Base-by-base conservation (phyloP, 495 filamentous ascomycete genomes). In the Hyaloscypha finlandica region DNA sequence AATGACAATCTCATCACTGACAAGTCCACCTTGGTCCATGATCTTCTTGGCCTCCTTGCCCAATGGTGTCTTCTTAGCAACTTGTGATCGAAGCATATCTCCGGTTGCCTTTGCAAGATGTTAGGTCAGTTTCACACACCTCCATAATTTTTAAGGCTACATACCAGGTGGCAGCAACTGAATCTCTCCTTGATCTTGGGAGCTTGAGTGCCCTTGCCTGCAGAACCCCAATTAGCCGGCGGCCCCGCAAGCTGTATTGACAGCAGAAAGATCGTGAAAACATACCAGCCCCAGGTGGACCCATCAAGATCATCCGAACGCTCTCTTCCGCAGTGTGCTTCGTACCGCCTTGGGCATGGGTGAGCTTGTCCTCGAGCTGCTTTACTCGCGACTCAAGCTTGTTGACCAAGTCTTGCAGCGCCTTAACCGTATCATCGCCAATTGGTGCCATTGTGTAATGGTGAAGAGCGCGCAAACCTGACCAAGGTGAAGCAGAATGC, bases 41-140 rank as follows among this genome's bases (percentile, higher is more conserved):
- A 99, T 99, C 89, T 99, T 99, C 90, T 99, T 99, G 66, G 95
- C 95, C 82, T 97, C 93, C 77, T 90, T 88, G 66, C 95, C 95
- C 69, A 99, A 87, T 25, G 90, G 80, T 56, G 96, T 99, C 87
- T 97, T 97, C 85, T 96, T 97, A 67, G 95, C 91, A 77, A 99
- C 96, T 79, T 99, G 95, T 69, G 93, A 95, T 66, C 95, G 92
- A 75, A 99, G 88, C 95, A 99, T 99, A 80, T 99, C 95, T 76
- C 95, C 95, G 62, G 95, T 99, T 66, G 96, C 95, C 94, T 98
- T 69, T 45, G 61, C 19, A 33, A 22, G 25, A 64, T 39, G 39
- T 71, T n/a, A 70, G 52, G 6, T 53, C 20, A 12, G 11, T 12
- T 16, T 51, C 3, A 25, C 16, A 30, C 20, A 48, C 25, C 55